Evolutionary conservation across 129 eudicot species (phyloP).

Genomic region (Artemisia tridentata): DNA sequence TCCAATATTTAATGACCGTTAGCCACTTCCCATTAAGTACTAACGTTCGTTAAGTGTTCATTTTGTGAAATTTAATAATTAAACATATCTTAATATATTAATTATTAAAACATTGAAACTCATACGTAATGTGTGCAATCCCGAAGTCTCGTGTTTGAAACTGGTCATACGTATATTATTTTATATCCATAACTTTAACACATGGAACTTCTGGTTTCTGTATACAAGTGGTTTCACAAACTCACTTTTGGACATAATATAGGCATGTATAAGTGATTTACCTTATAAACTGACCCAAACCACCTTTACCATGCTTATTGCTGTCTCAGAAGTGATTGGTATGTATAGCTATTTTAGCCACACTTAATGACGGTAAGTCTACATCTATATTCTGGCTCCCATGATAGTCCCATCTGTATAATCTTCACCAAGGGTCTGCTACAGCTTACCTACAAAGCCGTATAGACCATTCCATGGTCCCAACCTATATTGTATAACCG

Average conservation of each 20-base stretch:
- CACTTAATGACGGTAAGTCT: conserved; percentile 9
- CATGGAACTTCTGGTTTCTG: background rate
- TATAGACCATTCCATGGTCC: background rate
- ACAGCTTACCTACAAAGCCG: background rate
- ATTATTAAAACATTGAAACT: too few relatives aligned
- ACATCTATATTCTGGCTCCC: conserved; percentile 1
- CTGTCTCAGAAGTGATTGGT: conserved; percentile 5
- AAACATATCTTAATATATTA: too few relatives aligned
- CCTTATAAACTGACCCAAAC: conserved; percentile 25
- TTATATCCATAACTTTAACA: too few relatives aligned
- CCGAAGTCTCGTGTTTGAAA: too few relatives aligned
- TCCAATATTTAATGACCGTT: too few relatives aligned
- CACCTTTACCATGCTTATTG: conserved; percentile 26
- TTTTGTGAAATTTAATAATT: too few relatives aligned
- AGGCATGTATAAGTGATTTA: background rate
- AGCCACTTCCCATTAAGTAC: too few relatives aligned
- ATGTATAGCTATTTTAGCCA: conserved; percentile 9
- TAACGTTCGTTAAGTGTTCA: too few relatives aligned
- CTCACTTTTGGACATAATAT: background rate
- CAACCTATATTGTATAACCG: background rate
- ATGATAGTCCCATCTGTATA: background rate
- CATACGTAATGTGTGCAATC: too few relatives aligned
- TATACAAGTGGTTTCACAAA: background rate
- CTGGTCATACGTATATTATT: too few relatives aligned
- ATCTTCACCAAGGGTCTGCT: conserved; percentile 10